Evolutionary conservation across 345 rosid species (phyloP).

Genomic region (Brassica incana): DNA sequence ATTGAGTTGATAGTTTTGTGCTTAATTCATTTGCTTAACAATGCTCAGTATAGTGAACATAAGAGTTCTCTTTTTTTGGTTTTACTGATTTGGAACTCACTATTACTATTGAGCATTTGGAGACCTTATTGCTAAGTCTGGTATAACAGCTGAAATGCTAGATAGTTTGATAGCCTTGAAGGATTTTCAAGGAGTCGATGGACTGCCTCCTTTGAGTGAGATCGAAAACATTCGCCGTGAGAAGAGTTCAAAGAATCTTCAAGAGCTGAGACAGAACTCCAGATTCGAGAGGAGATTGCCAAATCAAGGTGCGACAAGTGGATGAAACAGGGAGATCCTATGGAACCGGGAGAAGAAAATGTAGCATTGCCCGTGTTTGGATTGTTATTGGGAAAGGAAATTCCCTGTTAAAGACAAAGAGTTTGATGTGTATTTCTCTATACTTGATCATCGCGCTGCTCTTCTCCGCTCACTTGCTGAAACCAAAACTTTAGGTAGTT

Average conservation of each 20-base stretch:
- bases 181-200: slow-evolving; percentile 79
- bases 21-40: neutral
- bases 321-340: slow-evolving; percentile 89
- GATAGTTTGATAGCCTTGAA: slow-evolving; percentile 87
- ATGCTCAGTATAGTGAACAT: neutral
- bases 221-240: slow-evolving; percentile 73
- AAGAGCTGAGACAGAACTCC: slow-evolving; percentile 79
- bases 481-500: slow-evolving; percentile 94
- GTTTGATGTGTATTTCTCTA: slow-evolving; percentile 83
- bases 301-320: slow-evolving; percentile 85
- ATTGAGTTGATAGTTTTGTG: neutral
- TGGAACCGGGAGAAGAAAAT: slow-evolving; percentile 95
- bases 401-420: slow-evolving; percentile 74
- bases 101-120: slow-evolving; percentile 63
- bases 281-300: slow-evolving; percentile 83
- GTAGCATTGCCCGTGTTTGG: slow-evolving; percentile 95
- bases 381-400: slow-evolving; percentile 83
- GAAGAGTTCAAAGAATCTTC: slow-evolving; percentile 66
- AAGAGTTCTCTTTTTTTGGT: neutral
- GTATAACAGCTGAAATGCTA: slow-evolving; percentile 89
- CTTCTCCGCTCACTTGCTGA: slow-evolving; percentile 91
- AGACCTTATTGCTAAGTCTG: slow-evolving; percentile 86
- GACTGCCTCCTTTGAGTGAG: slow-evolving; percentile 82
- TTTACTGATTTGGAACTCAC: slow-evolving; percentile 19
- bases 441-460: slow-evolving; percentile 94